Evolutionary conservation across 331 rosid genomes (phyloP).

Genomic region (Acacia pycnantha): DNA sequence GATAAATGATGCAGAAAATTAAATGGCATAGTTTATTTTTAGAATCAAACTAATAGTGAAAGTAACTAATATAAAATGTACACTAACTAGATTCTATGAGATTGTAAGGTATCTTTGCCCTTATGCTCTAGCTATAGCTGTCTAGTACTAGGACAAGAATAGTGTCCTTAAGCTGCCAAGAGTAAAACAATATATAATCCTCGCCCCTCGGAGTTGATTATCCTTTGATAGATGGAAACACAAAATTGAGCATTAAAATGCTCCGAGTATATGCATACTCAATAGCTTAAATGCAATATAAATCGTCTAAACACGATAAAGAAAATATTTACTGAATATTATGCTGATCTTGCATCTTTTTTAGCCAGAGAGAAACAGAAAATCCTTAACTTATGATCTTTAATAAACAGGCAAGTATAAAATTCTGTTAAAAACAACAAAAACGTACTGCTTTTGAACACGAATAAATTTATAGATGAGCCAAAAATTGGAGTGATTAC

Average conservation of each 20-base stretch:
- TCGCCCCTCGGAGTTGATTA: too few relatives aligned
- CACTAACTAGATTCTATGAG: constrained; percentile 2
- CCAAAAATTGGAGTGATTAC: constrained; percentile 11
- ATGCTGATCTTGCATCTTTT: background rate
- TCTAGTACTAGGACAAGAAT: background rate
- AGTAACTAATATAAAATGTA: constrained; percentile 8
- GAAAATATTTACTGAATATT: background rate
- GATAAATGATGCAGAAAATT: background rate
- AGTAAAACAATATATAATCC: constrained; percentile 1
- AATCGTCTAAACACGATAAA: background rate
- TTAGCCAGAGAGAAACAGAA: background rate
- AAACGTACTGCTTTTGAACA: constrained; percentile 2
- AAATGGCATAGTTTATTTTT: constrained; percentile 1
- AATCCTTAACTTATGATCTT: background rate
- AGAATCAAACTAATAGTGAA: constrained; percentile 5
- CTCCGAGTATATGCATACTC: constrained; percentile 20
- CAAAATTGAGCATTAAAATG: constrained; percentile 1
- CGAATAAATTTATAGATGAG: background rate
- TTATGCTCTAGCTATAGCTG: constrained; percentile 21
- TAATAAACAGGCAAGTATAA: background rate
- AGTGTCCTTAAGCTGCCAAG: constrained; percentile 7
- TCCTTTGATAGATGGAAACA: background rate
- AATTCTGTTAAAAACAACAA: constrained; percentile 8
- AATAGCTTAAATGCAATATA: constrained; percentile 16
- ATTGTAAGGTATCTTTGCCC: constrained; percentile 17